A percentile compares a stretch with the other conserved stretches of the same genome.
These are phyloP conservation scores for Skeletonema menzelii DNA, from an alignment of 108 stramenopile genomes.

Conservation along the genomic window DNA sequence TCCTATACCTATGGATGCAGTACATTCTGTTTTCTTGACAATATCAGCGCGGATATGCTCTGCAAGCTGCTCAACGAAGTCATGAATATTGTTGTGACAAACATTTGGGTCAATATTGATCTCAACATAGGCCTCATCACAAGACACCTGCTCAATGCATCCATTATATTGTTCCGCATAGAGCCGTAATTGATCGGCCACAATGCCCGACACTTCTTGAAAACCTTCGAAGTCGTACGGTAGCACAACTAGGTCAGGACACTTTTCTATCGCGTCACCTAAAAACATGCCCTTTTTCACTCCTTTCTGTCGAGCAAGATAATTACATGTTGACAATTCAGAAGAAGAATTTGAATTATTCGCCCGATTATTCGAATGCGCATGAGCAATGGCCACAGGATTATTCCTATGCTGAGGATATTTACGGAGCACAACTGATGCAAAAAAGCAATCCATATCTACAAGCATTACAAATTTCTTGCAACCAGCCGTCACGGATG, in stretches of 20 bases:
- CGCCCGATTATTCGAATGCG: constrained; percentile 22
- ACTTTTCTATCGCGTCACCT: constrained; percentile 81
- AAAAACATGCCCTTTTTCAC: constrained; percentile 93
- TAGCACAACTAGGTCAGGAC: constrained; percentile 87
- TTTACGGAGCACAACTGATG: constrained; percentile 78
- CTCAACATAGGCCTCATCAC: constrained; percentile 92
- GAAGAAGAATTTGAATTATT: constrained; percentile 62
- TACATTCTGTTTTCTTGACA: constrained; percentile 77
- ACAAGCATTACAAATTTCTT: constrained; percentile 87
- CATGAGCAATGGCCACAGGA: constrained; percentile 91
- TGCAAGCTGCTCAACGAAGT: constrained; percentile 23
- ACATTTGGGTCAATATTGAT: constrained; percentile 48
- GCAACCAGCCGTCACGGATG: constrained; percentile 32
- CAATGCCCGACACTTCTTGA: constrained; percentile 76
- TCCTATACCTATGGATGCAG: constrained; percentile 87
- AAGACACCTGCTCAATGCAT: constrained; percentile 86
- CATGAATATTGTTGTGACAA: constrained; percentile 15
- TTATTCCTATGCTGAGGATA: constrained; percentile 76
- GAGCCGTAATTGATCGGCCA: constrained; percentile 72
- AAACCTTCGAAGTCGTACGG: constrained; percentile 91
- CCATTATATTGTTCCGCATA: constrained; percentile 65
- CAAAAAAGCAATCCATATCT: constrained; percentile 98
- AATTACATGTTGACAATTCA: constrained; percentile 95
- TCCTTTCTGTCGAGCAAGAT: constrained; percentile 87
- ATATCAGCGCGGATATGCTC: constrained; percentile 73